Evolutionary conservation across 2,329 filamentous ascomycete species (phyloP), one percentile per base, ranked within the genome.

Genomic region (Peltaster fructicola): DNA sequence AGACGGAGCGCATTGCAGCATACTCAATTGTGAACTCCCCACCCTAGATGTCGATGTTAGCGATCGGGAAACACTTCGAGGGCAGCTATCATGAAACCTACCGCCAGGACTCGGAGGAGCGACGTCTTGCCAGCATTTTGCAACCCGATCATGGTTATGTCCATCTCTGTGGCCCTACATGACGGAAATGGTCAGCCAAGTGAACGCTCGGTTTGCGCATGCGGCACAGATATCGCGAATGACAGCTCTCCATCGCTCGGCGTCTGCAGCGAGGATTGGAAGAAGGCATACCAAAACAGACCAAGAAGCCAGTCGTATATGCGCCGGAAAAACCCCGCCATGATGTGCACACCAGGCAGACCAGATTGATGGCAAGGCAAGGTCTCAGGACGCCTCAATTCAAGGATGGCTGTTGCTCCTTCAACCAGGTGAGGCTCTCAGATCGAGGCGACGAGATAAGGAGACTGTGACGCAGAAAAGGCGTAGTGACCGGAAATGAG

Each of bases 11-110:
- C 11, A 11, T 15, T 14, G 23, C 26, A 20, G 12, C 81, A 65
- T 82, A 95, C 84, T 98, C 88, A 56, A 93, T 75, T 36, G 85
- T 92, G 60, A 95, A 98, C 56, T 98, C 88, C 56, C 82, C 84
- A 52, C 88, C 88, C 88, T 98, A 49, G 39, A 25, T 12, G 27
- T 38, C 35, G 39, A 30, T 23, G 41, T 61, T 44, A 61, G 54
- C 44, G 26, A 22, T 30, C 22, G 24, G 22, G 27, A 29, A 27
- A 29, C 30, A 17, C 23, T 23, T 30, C 22, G 27, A 26, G n/a
- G 17, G 17, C 22, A 22, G n/a, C n/a, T n/a, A n/a, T n/a, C n/a
- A 31, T 39, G 39, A 31, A 31, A 56, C 85, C 68, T 73, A 98
- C 88, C 61, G 85, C 84, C 43, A 98, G 65, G 44, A 95, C 85